Base-by-base conservation (phyloP, 176 grass and related monocot species). In the Phoenix roebelenii region DNA sequence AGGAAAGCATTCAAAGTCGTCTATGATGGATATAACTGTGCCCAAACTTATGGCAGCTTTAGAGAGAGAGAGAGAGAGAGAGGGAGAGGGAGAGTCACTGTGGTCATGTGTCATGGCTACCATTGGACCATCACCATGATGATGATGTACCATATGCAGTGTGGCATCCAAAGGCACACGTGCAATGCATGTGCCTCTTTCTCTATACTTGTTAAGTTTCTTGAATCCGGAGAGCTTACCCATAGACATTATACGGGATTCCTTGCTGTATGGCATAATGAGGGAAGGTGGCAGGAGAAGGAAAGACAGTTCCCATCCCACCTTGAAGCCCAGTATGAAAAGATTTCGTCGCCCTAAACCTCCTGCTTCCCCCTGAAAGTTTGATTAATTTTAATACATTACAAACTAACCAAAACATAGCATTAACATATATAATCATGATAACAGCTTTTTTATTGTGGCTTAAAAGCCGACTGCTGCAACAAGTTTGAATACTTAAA, bases 241-340 rank as follows among this genome's bases (percentile, higher is more conserved):
- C 85, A 72, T 89, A 98, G 73, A 92, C 84, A 74, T 92, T 81
- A 67, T 55, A 67, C 4, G 93, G 93, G 64, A 92, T 72, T 22
- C 87, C 86, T 69, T 98, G 93, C 78, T 83, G 84, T 56, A 92
- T 79, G 76, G 87, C 70, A 89, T 98, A 92, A 92, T 92, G 87
- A 74, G 88, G 88, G 79, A 89, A 83, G 79, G 83, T 85, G 82
- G 81, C 76, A 81, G 85, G 81, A 64, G 88, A 81, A 57, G 84
- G 66, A 68, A 91, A 92, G 80, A 87, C 79, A 76, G 88, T 72
- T 32, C 79, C 72, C 60, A 75, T 67, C 55, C 82, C 93, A 80
- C 78, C 84, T 85, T 88, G 87, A 56, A 83, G 67, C 58, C 83
- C 80, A 74, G 74, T 64, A 66, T 85, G 78, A 74, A 98, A 85